phyloP scores from a whole-genome alignment of 805 yeast species.

The Candida maesae region DNA sequence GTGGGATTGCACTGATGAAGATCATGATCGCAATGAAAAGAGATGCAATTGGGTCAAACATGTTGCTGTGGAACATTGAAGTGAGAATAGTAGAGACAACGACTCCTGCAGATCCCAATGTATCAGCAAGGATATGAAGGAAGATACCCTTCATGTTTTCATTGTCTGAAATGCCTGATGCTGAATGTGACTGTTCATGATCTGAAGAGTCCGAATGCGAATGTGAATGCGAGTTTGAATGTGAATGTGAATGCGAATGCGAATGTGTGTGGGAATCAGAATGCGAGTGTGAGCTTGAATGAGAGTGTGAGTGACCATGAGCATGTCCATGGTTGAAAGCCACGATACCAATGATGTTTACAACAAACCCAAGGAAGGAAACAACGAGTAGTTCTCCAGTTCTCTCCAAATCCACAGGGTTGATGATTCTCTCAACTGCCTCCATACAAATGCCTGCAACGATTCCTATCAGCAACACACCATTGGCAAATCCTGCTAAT shows the following conservation, averaged over 20 bases:
- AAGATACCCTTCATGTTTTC: conserved; percentile 93
- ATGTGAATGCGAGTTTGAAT: conserved; percentile 26
- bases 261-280: conserved; percentile 33
- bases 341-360: conserved; percentile 87
- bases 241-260: conserved; percentile 29
- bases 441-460: conserved; percentile 86
- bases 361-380: conserved; percentile 77
- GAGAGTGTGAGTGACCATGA: conserved; percentile 33
- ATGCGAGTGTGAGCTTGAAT: conserved; percentile 23
- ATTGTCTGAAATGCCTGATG: conserved; percentile 29
- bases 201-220: conserved; percentile 31
- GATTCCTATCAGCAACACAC: conserved; percentile 81
- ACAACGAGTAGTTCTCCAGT: conserved; percentile 85
- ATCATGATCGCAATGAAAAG: conserved; percentile 80
- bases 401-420: conserved; percentile 73
- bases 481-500: conserved; percentile 93
- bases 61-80: conserved; percentile 57
- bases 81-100: conserved; percentile 84
- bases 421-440: conserved; percentile 73
- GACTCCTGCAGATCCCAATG: conserved; percentile 95
- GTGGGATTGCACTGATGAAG: conserved; percentile 76
- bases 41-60: conserved; percentile 93
- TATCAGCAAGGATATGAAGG: conserved; percentile 90
- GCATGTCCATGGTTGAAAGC: conserved; percentile 88
- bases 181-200: conserved; percentile 21